A percentile compares a stretch with the other conserved stretches of the same genome.
These are phyloP conservation scores for Solanum pimpinellifolium DNA, from an alignment of 257 asterid species.

Conservation along the genomic window DNA sequence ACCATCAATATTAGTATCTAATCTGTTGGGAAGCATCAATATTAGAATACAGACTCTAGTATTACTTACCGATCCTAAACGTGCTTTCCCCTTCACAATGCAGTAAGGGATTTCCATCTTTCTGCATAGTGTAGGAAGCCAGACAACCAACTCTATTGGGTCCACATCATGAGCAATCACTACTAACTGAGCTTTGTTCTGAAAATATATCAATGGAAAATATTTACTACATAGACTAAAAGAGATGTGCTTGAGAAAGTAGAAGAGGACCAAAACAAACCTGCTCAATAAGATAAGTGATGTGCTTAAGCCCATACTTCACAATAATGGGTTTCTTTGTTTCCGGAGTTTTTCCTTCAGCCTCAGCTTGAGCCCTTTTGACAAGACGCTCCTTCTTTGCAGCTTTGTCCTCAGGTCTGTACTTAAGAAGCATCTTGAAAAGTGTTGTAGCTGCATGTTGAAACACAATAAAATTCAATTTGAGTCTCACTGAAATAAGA, in stretches of 20 bases:
- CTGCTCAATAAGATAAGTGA: slow-evolving; percentile 38
- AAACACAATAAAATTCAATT: background rate
- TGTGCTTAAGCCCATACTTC: slow-evolving; percentile 35
- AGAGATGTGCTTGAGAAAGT: background rate
- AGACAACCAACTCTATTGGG: slow-evolving; percentile 33
- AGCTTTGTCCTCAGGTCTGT: slow-evolving; percentile 37
- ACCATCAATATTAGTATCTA: background rate
- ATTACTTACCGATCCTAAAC: slow-evolving; percentile 20
- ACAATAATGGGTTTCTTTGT: slow-evolving; percentile 37
- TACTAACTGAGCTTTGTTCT: slow-evolving; percentile 38
- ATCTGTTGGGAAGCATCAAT: background rate
- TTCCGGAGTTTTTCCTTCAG: slow-evolving; percentile 27
- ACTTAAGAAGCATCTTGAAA: slow-evolving; percentile 38
- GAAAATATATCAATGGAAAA: background rate
- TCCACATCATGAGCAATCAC: slow-evolving; percentile 44
- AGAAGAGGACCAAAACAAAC: background rate
- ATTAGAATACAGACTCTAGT: background rate
- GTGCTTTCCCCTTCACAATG: slow-evolving; percentile 32
- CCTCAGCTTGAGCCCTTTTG: slow-evolving; percentile 37
- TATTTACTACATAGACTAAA: background rate
- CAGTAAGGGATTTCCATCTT: slow-evolving; percentile 44
- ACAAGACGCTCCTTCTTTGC: slow-evolving; percentile 31
- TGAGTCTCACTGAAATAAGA: background rate
- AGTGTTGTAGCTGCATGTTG: slow-evolving; percentile 21
- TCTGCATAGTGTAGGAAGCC: slow-evolving; percentile 29